Base-by-base conservation (phyloP, 2,329 filamentous ascomycete genomes). In the Xylariaceae sp. region DNA sequence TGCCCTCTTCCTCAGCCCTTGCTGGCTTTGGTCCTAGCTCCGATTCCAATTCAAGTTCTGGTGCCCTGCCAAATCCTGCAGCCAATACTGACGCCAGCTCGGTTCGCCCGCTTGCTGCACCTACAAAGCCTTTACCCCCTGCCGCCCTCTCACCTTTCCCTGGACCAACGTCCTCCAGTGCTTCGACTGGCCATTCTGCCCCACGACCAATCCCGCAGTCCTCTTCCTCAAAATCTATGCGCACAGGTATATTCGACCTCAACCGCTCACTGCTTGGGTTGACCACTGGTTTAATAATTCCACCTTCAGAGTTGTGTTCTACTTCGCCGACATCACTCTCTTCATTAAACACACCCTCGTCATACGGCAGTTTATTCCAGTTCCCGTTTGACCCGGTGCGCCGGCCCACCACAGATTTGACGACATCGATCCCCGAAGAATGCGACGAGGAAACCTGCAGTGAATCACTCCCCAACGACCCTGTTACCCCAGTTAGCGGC, bases 401-500 rank as follows among this genome's bases (percentile, higher is more conserved):
- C 38, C 68, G 71, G 31, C 68, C 65, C 48, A 64, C 70, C 36
- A 66, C 69, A 49, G 73, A 76, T 36, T 60, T 75, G 8, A 62
- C 66, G 47, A 67, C 63, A 45, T 68, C 74, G 38, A 78, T 79
- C 44, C 66, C 70, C 36, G 75, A 79, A 61, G 70, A 71, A 54
- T 70, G 69, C 57, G 74, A 74, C 60, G 77, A 81, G 55, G 55
- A 57, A 44, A 78, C 75, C 7, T 70, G 73, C 46, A 78, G 71
- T 58, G 76, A 81, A 52, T 57, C 53, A 17, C 71, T 70, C 16
- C 64, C 68, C 39, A 72, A 74, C 61, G 78, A 81, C 48, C 78
- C 78, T 31, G 66, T 77, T 41, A 82, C 78, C 15, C 78, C 78
- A 33, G 70, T 76, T 43, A 80, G 76, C 52, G 66, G 65, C 51